These are phyloP conservation scores for Xylaria acuta DNA, from an alignment of 495 filamentous ascomycete genomes.

Conservation along the genomic window DNA sequence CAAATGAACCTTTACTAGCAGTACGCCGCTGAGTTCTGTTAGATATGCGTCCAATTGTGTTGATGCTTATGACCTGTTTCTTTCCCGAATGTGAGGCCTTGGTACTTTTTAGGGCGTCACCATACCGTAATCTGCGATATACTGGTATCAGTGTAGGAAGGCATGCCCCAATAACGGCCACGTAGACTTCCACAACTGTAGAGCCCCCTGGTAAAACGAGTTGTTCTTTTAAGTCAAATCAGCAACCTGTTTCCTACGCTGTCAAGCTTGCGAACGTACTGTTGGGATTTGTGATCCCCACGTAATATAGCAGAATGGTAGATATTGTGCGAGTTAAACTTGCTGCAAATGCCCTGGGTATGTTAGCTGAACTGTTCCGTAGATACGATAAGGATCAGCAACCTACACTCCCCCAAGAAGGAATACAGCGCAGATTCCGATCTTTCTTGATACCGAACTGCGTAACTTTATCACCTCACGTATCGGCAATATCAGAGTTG, in stretches of 20 bases:
- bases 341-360: not conserved
- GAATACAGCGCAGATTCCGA: not conserved
- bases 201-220: not conserved
- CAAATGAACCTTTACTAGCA: not conserved
- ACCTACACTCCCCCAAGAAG: not conserved
- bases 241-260: not conserved
- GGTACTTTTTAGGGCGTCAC: not conserved
- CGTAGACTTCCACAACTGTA: slow-evolving; percentile 23
- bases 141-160: slow-evolving; percentile 24
- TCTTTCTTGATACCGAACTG: not conserved
- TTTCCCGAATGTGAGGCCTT: not conserved
- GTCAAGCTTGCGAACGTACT: not conserved
- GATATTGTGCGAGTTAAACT: not conserved
- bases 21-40: not conserved
- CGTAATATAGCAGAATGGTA: not conserved
- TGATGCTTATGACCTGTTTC: not conserved
- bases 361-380: not conserved
- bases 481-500: not conserved
- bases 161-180: slow-evolving; percentile 26
- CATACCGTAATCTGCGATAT: slow-evolving; percentile 25
- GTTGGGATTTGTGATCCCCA: not conserved
- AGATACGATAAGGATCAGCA: not conserved
- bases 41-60: not conserved
- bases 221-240: slow-evolving; percentile 11
- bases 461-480: not conserved